phyloP scores from a whole-genome alignment of 441 rosid species.

The Bocquillonia castaneifolia region DNA sequence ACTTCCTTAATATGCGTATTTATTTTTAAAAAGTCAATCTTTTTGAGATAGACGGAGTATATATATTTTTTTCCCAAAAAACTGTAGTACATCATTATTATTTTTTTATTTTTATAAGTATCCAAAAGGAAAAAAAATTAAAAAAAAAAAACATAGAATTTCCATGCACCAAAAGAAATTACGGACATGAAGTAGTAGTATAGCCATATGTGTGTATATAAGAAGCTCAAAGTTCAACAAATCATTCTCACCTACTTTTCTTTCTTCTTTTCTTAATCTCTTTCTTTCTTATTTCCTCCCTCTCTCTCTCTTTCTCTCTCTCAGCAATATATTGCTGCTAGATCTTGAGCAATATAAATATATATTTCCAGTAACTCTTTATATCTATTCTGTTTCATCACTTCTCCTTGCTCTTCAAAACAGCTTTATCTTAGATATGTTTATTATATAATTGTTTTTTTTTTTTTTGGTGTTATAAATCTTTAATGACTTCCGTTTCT shows the following conservation, averaged over 20 bases:
- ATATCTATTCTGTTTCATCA: not conserved
- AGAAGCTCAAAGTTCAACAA: conserved; percentile 21
- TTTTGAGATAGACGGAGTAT: no score
- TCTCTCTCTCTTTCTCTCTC: not conserved
- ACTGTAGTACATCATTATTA: no score
- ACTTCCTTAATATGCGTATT: no score
- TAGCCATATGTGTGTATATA: conserved; percentile 34
- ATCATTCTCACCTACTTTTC: conserved; percentile 17
- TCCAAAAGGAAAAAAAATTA: not conserved
- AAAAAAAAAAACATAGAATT: conserved; percentile 1
- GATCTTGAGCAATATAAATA: conserved; percentile 22
- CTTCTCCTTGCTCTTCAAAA: not conserved
- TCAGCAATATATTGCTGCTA: not conserved
- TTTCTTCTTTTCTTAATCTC: not conserved
- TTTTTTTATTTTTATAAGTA: no score
- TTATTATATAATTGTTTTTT: not conserved
- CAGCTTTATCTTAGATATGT: not conserved
- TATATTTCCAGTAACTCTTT: not conserved
- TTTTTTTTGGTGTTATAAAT: not conserved
- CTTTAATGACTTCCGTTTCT: not conserved
- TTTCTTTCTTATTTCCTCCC: no score
- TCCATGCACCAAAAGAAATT: conserved; percentile 16
- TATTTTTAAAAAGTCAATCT: no score
- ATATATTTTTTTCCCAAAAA: no score
- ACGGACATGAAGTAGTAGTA: not conserved